A percentile compares a stretch with the other conserved stretches of the same genome.
Conservation (phyloP, 208 protist species). For the Trypanosoma mega region DNA sequence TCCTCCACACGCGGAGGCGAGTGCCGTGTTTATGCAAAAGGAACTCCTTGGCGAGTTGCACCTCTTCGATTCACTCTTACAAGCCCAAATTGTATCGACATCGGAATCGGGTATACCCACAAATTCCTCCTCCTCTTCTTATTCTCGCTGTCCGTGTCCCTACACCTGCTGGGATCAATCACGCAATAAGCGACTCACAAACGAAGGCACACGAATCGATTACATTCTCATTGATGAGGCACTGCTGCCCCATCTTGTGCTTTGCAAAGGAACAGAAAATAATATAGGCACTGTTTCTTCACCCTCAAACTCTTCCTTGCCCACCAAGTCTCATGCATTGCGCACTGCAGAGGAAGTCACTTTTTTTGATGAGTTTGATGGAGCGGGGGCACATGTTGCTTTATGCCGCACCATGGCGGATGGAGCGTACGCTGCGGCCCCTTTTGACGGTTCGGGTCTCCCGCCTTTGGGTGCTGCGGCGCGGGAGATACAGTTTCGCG, state of each 20-base stretch:
- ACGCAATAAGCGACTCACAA: slow-evolving; percentile 76
- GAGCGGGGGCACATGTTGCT: slow-evolving; percentile 30
- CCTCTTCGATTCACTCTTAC: slow-evolving; percentile 11
- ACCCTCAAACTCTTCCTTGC: background rate
- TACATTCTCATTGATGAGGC: slow-evolving; percentile 85
- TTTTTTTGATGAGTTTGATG: slow-evolving; percentile 71
- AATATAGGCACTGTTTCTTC: slow-evolving; percentile 35
- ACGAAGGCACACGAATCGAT: slow-evolving; percentile 88
- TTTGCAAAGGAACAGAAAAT: slow-evolving; percentile 54
- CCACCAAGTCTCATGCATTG: background rate
- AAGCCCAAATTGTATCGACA: background rate
- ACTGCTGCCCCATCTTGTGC: slow-evolving; percentile 45
- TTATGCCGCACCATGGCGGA: slow-evolving; percentile 54
- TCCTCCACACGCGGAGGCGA: slow-evolving; percentile 65
- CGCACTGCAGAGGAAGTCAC: slow-evolving; percentile 7
- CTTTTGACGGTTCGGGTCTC: slow-evolving; percentile 73
- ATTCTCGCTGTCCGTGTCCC: slow-evolving; percentile 47
- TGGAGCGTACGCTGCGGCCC: slow-evolving; percentile 61
- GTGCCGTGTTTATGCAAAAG: slow-evolving; percentile 46
- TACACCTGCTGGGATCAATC: slow-evolving; percentile 93
- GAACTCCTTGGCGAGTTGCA: slow-evolving; percentile 33
- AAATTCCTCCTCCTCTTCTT: too few species aligned
- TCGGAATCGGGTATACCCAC: too few species aligned
- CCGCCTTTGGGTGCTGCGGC: slow-evolving; percentile 41
- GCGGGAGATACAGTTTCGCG: slow-evolving; percentile 45